phyloP scores from a whole-genome alignment of 345 rosid species.

The Sapria himalayana region DNA sequence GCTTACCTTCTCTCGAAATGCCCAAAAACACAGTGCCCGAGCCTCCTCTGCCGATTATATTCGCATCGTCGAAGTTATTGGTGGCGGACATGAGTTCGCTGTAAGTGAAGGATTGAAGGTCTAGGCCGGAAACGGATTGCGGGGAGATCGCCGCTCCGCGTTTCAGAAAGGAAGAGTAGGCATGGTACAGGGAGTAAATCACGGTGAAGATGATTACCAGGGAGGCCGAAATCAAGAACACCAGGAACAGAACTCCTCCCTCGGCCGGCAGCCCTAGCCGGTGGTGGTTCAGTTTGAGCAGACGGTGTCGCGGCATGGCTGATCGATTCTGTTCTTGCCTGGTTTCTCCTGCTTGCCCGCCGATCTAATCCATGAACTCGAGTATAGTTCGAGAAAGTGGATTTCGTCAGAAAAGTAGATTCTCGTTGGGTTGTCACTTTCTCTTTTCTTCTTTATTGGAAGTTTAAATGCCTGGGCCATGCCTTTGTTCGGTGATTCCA shows the following conservation, averaged over 20 bases:
- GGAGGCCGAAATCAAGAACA: conserved; percentile 53
- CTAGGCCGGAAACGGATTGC: conserved; percentile 32
- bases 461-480: too few relatives aligned
- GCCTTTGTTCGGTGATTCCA: too few relatives aligned
- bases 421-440: too few relatives aligned
- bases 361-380: too few relatives aligned
- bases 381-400: too few relatives aligned
- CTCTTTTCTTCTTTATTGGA: too few relatives aligned
- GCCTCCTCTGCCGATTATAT: conserved; percentile 85
- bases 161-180: conserved; percentile 38
- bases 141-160: conserved; percentile 68
- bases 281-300: too few relatives aligned
- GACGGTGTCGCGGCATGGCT: too few relatives aligned
- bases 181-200: conserved; percentile 65
- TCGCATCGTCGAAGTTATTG: conserved; percentile 39
- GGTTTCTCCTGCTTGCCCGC: too few relatives aligned
- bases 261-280: too few relatives aligned
- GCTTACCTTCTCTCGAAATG: conserved; percentile 51
- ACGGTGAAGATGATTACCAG: conserved; percentile 36
- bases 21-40: conserved; percentile 87
- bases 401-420: too few relatives aligned
- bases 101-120: conserved; percentile 58
- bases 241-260: conserved; percentile 40
- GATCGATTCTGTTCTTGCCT: too few relatives aligned
- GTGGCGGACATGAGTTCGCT: conserved; percentile 63